Evolutionary conservation across 1,284 basidiomycete genomes (phyloP), one percentile per base, ranked within the genome.

Genomic region (Blastosporella zonata): DNA sequence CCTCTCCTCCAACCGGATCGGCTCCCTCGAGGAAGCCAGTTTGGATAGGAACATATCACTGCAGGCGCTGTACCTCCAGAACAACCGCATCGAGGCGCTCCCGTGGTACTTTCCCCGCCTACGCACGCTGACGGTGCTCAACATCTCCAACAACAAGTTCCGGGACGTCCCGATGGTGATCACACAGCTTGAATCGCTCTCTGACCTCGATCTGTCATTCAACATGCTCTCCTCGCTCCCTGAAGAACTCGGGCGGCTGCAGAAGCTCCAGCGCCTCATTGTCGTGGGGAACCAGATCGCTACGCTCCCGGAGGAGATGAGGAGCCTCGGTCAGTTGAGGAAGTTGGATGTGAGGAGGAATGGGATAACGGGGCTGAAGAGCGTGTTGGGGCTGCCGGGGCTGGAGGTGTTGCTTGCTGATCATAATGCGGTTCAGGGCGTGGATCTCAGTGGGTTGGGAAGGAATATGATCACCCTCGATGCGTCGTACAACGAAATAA

Each of bases 91-190:
- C 59, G 87, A 90, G 54, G 83, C 80, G 49, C 78, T 99, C 2
- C 95, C 97, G 0, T 81, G 81, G 67, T 91, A 92, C 63, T 95
- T 98, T 59, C 79, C 85, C 2, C 77, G 84, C 15, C 74, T 99
- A 58, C 74, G 77, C 31, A 68, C 77, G 41, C 79, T 98, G 45
- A 82, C 81, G 47, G 83, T 84, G 40, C 78, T 99, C 60, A 97
- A 98, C 70, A 89, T 99, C 55, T 97, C 93, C 42, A 99, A 98
- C 72, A 99, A 99, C 74, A 93, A 93, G 63, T 94, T 98, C 65
- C 82, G 82, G 36, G 68, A 65, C n/a, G 78, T 99, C 50, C 95
- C 96, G 0, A 54, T 71, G 0, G 87, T 90, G 20, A 79, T 99
- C 15, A 87, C 82, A 64, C 74, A 87, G 51, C 82, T 98, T 63